Evolutionary conservation across 2,329 filamentous ascomycete species (phyloP), one percentile per base, ranked within the genome.

Genomic region (Didymella segeticola): DNA sequence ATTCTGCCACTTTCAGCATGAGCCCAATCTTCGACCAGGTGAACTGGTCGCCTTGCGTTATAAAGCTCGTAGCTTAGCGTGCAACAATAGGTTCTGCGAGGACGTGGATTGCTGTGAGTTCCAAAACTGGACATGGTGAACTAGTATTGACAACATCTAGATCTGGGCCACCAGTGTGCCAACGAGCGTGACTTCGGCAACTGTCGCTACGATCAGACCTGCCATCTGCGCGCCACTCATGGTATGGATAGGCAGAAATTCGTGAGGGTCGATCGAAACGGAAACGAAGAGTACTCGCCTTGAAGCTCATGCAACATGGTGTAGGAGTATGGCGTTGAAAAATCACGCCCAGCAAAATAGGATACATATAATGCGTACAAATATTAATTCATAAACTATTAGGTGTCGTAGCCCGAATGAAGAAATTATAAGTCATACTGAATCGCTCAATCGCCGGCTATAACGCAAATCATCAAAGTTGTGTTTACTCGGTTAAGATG

Each of bases 1-100:
- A 10, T 75, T 75, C 47, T 80, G 78, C 59, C 66, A 70, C 29
- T 80, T 78, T 54, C 63, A 71, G 43, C 78, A 80, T 54, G 75
- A 75, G 30, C 72, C 75, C 29, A 72, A 69, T 19, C 63, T 80
- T 17, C 66, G 61, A 1, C 57, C 65, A 2, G 72, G 64, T 4
- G 78, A 79, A 52, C 54, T 70, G 36, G 68, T 73, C 15, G 76
- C 77, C 5, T 60, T 80, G 27, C 72, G 70, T 37, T 75, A 78
- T 49, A 78, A 78, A 52, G 74, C 78, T 2, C 66, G 78, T n/a
- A 73, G 66, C 9, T 62, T 75, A 9, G 63, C 65, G 5, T 80
- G 78, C 54, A 69, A 72, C 23, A 62, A 73, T 14, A 60, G 66
- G n/a, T 61, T 63, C 14, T 80, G 78, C 50, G 64, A 75, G 25